Evolutionary conservation across 2,329 filamentous ascomycete species (phyloP), one percentile per base, ranked within the genome.

Genomic region (Paracoccidioides brasiliensis): DNA sequence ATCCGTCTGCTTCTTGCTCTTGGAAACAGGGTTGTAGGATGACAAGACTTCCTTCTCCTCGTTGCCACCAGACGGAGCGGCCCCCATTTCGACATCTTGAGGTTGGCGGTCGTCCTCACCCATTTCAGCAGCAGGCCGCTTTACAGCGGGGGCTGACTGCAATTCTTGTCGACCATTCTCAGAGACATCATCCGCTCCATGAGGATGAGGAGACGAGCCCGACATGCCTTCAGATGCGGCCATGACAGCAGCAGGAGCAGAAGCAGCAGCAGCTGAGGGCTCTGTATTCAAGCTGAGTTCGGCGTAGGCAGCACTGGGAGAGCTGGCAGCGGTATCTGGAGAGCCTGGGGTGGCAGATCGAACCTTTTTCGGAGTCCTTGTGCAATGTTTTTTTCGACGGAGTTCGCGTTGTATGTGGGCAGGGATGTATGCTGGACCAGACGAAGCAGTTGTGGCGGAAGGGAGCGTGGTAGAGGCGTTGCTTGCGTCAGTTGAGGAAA

Each of bases 371-470:
- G 22, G 59, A 63, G 64, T 72, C 43, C 61, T 63, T 58, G 60
- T 59, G 48, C 64, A 69, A 41, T 45, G 48, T 49, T 53, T 35
- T 30, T 35, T 59, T 56, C 65, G 67, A 41, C 69, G 65, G 54
- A 78, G 72, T 65, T 79, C 77, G 66, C 75, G 73, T 65, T 79
- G 77, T 56, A 81, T 69, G 67, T 81, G 79, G 54, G 78, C 75
- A 58, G 79, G 79, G 55, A 81, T 72, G 65, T 76, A 79, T 57
- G 76, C 73, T 45, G 73, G 70, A 37, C 14, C n/a, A 37, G 32
- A 37, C 6, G 30, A 49, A 12, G 49, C 22, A 12, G 42, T n/a
- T 8, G 42, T 15, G 37, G 2, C 2, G 12, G 37, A 38, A 38
- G 37, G 37, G 37, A 7, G 37, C 12, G 37, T 38, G 12, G 37